A percentile compares a stretch with the other conserved stretches of the same genome.
phyloP scores from a whole-genome alignment of 495 filamentous ascomycete genomes.

The Annulohypoxylon stygium region DNA sequence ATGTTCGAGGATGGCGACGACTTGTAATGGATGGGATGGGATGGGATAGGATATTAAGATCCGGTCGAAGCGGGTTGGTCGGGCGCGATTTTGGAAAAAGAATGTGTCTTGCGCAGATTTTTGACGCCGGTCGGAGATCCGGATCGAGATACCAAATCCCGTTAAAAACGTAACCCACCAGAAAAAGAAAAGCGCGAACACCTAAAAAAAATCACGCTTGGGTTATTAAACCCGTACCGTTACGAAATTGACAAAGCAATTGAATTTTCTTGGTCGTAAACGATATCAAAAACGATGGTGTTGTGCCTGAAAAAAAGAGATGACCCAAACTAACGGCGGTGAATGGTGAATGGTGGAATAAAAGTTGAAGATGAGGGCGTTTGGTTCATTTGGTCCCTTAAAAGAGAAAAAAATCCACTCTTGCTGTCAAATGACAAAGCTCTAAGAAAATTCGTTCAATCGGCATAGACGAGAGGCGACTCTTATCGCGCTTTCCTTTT shows the following conservation, averaged over 20 bases:
- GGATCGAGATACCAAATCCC: constrained; percentile 32
- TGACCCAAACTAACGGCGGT: not conserved
- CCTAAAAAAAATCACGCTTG: constrained; percentile 25
- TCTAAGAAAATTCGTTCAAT: constrained; percentile 40
- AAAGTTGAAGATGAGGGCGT: constrained; percentile 20
- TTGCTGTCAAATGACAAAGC: constrained; percentile 24
- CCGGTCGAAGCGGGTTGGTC: constrained; percentile 7
- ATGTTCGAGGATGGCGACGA: not conserved
- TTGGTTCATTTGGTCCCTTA: constrained; percentile 11
- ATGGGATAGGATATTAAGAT: constrained; percentile 13
- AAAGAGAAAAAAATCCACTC: constrained; percentile 35
- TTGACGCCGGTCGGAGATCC: constrained; percentile 41
- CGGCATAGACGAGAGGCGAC: constrained; percentile 34
- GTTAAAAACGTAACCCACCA: constrained; percentile 20
- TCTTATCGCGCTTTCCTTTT: constrained; percentile 37
- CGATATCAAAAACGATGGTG: constrained; percentile 33
- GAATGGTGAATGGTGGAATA: constrained; percentile 12
- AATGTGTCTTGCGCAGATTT: constrained; percentile 16
- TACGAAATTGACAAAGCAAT: constrained; percentile 17
- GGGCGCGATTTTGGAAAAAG: constrained; percentile 1
- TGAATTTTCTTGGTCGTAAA: constrained; percentile 17
- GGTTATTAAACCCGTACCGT: not conserved
- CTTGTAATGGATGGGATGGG: not conserved
- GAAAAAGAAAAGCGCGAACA: constrained; percentile 20
- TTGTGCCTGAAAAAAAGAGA: constrained; percentile 18